Conservation (phyloP, 2,329 filamentous ascomycete genomes). For the Escovopsis sp. region DNA sequence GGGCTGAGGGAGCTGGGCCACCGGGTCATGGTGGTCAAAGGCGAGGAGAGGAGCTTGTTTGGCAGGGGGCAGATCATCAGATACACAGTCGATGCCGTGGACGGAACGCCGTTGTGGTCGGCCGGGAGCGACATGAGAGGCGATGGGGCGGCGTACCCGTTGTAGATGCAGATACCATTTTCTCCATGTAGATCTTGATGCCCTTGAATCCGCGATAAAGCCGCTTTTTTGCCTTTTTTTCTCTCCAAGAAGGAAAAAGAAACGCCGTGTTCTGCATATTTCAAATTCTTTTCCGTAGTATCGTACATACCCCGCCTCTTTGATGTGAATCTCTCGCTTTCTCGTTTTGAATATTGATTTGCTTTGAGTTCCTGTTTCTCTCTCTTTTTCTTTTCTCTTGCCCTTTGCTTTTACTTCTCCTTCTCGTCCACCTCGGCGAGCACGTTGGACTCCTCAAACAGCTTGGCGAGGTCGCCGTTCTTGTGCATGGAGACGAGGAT, state of each 20-base stretch:
- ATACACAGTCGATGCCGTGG: constrained; percentile 53
- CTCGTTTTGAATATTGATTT: neutral
- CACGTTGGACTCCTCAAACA: constrained; percentile 87
- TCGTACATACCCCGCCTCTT: neutral
- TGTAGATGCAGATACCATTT: constrained; percentile 9
- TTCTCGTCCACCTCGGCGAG: constrained; percentile 40
- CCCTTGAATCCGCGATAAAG: too few relatives aligned
- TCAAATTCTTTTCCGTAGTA: neutral
- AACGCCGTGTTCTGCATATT: too few relatives aligned
- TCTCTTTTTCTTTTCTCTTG: constrained; percentile 4
- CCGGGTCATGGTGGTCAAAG: constrained; percentile 52
- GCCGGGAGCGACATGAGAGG: constrained; percentile 79
- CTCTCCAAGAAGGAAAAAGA: neutral
- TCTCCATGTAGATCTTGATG: too few relatives aligned
- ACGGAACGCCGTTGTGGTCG: constrained; percentile 63
- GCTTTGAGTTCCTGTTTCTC: neutral
- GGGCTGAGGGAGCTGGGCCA: constrained; percentile 60
- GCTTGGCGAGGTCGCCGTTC: constrained; percentile 79
- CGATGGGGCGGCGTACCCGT: constrained; percentile 56
- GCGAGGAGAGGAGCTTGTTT: constrained; percentile 53
- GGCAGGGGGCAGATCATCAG: constrained; percentile 79
- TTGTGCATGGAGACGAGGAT: constrained; percentile 96
- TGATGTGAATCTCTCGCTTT: neutral
- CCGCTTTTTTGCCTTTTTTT: too few relatives aligned
- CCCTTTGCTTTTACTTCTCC: constrained; percentile 14